phyloP scores from a whole-genome alignment of 306 rosid species.

The Amphicarpaea edgeworthii region DNA sequence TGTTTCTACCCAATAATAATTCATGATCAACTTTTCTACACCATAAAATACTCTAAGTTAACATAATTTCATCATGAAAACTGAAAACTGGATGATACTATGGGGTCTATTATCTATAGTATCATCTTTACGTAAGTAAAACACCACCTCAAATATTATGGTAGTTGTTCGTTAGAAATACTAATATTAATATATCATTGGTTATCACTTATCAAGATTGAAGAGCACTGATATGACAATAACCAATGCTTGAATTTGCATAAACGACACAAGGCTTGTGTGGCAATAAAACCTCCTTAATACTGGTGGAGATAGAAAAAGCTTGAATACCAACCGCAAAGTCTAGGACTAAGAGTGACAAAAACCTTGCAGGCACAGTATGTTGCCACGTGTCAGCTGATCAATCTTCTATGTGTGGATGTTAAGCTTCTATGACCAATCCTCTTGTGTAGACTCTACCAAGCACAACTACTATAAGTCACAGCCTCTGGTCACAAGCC shows the following conservation, averaged over 20 bases:
- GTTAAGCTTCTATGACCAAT: conserved; percentile 48
- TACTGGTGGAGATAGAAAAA: conserved; percentile 65
- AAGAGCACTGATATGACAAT: conserved; percentile 23
- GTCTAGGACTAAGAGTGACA: conserved; percentile 21
- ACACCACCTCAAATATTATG: conserved; percentile 44
- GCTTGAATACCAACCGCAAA: conserved; percentile 60
- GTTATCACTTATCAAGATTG: conserved; percentile 10
- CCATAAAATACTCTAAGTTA: background rate
- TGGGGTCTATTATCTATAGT: background rate
- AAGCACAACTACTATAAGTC: conserved; percentile 63
- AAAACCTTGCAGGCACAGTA: conserved; percentile 25
- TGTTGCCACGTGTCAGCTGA: conserved; percentile 69
- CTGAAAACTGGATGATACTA: conserved; percentile 1
- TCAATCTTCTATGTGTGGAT: conserved; percentile 81
- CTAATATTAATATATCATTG: background rate
- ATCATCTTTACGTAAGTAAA: background rate
- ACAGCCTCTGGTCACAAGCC: conserved; percentile 18
- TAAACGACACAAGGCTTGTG: conserved; percentile 46
- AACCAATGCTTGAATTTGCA: conserved; percentile 38
- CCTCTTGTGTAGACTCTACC: conserved; percentile 55
- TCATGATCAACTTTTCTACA: conserved; percentile 16
- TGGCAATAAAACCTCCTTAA: conserved; percentile 48
- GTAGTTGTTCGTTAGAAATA: conserved; percentile 16
- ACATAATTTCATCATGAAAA: background rate
- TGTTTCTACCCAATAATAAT: conserved; percentile 18